Evolutionary conservation across 441 rosid genomes (phyloP).

Genomic region (Metrosideros polymorpha): DNA sequence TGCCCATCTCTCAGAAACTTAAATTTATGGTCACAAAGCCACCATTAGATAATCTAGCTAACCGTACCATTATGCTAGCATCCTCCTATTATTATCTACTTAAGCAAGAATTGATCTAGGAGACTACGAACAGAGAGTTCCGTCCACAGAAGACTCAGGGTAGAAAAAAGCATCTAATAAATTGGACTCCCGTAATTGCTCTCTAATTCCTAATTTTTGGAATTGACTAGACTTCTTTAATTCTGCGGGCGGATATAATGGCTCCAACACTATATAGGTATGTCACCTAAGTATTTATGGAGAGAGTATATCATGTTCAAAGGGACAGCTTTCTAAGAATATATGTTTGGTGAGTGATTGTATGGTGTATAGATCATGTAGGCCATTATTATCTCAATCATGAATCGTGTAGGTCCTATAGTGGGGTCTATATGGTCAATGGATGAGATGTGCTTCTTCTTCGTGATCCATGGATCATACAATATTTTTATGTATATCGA

Average conservation of each 20-base stretch:
- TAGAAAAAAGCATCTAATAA: background rate
- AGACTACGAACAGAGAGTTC: background rate
- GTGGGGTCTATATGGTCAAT: too few relatives aligned
- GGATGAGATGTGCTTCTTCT: too few relatives aligned
- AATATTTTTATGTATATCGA: too few relatives aligned
- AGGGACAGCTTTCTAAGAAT: background rate
- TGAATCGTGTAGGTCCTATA: background rate
- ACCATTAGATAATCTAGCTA: too few relatives aligned
- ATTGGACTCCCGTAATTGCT: background rate
- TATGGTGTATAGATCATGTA: fast-evolving
- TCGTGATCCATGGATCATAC: too few relatives aligned
- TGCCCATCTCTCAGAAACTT: too few relatives aligned
- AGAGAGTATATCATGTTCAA: background rate
- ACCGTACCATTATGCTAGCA: too few relatives aligned
- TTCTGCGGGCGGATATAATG: background rate
- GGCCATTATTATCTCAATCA: background rate
- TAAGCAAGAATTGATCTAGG: background rate
- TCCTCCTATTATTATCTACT: background rate
- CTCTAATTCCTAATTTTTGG: background rate
- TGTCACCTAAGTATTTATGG: background rate
- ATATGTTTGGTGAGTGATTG: background rate
- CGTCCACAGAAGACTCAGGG: fast-evolving
- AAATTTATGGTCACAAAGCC: too few relatives aligned
- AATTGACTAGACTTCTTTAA: background rate
- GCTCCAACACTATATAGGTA: too few relatives aligned